Conservation (phyloP, 345 rosid species). For the Syzygium oleosum region DNA sequence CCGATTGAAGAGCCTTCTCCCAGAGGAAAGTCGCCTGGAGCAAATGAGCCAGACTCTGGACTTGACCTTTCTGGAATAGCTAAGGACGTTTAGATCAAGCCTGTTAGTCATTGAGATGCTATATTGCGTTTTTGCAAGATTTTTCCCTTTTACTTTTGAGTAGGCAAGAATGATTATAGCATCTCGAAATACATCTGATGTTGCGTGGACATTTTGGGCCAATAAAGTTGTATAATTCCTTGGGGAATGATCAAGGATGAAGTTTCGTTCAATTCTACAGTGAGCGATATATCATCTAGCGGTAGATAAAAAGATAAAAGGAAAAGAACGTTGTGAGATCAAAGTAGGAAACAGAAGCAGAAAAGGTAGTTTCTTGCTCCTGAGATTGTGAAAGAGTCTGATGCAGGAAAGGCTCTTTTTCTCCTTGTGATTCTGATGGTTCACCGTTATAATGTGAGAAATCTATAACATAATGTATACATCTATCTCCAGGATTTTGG, state of each 20-base stretch:
- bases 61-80: constrained; percentile 1
- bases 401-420: not conserved
- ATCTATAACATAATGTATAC: not conserved
- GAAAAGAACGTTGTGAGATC: not conserved
- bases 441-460: not conserved
- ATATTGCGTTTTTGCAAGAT: not conserved
- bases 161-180: not conserved
- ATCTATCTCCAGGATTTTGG: not conserved
- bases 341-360: not conserved
- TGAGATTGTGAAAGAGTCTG: not conserved
- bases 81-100: not conserved
- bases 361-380: not conserved
- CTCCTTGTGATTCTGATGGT: not conserved
- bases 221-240: not conserved
- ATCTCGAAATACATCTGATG: not conserved
- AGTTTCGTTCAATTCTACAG: not conserved
- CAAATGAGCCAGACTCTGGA: constrained; percentile 14
- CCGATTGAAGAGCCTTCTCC: constrained; percentile 39
- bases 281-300: not conserved
- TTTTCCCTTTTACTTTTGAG: not conserved
- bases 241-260: not conserved
- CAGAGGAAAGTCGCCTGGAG: constrained; percentile 20
- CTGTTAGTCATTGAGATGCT: not conserved
- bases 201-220: not conserved
- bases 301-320: not conserved